Evolutionary conservation across 257 asterid species (phyloP), one percentile per base, ranked within the genome.

Genomic region (Capsicum rhomboideum): DNA sequence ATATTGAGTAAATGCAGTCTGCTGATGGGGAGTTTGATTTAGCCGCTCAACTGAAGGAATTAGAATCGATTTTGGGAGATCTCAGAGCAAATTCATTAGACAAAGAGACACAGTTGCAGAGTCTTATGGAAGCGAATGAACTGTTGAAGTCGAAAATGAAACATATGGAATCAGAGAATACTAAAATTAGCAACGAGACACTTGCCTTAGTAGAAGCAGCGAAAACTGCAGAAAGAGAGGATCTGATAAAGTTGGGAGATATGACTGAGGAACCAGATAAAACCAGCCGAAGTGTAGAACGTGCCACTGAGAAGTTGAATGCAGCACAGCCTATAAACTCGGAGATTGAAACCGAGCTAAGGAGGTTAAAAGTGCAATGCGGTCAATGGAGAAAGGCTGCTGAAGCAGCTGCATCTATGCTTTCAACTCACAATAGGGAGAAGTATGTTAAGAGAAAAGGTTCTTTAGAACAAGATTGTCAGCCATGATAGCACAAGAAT

Each of bases 241-340:
- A 93, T 1, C 18, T 94, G 11, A 79, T 82, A 87, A 94, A 90
- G 90, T 94, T 95, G 4, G 95, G 89, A 10, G 77, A 86, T 74
- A 78, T 94, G 83, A 88, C 90, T 0, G 97, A 93, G 56, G 97
- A 95, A 85, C 95, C 95, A 4, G 96, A 95, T 52, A 89, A 87
- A 86, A 91, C 92, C 66, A 72, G 87, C 53, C 80, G 91, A 81
- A 92, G 90, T 87, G 91, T 93, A 1, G 89, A 42, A 28, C 82
- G 91, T 34, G 90, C 89, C 0, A 83, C n/a, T n/a, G n/a, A n/a
- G n/a, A n/a, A n/a, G n/a, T n/a, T n/a, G n/a, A n/a, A n/a, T n/a
- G n/a, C n/a, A n/a, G n/a, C n/a, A n/a, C n/a, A n/a, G n/a, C n/a
- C n/a, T n/a, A n/a, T n/a, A n/a, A n/a, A n/a, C n/a, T n/a, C n/a